Conservation (phyloP, 2,329 filamentous ascomycete genomes). For the Talaromyces funiculosus region DNA sequence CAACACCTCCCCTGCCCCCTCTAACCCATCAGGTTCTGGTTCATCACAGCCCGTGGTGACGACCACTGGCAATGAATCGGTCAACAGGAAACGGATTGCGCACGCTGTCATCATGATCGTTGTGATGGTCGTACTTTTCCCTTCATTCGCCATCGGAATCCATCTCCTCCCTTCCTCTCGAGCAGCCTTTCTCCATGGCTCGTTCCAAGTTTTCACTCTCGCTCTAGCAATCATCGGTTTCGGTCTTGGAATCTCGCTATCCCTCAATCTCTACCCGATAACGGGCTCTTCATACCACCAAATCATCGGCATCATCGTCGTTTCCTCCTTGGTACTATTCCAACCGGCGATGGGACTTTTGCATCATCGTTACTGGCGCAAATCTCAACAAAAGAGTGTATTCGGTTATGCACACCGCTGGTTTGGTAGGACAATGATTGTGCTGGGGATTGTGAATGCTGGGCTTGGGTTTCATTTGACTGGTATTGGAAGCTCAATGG, state of each 20-base stretch:
- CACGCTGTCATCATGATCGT: slow-evolving; percentile 37
- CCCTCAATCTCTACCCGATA: slow-evolving; percentile 33
- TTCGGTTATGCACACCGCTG: slow-evolving; percentile 51
- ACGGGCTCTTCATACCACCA: slow-evolving; percentile 38
- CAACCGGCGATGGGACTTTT: slow-evolving; percentile 49
- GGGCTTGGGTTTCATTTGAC: slow-evolving; percentile 49
- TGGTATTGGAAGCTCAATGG: slow-evolving; percentile 31
- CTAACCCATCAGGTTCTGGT: background rate
- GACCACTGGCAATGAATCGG: background rate
- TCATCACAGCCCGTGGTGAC: background rate
- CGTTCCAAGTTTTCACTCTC: slow-evolving; percentile 46
- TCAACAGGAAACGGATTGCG: slow-evolving; percentile 18
- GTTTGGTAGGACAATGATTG: slow-evolving; percentile 48
- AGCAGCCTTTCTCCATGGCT: slow-evolving; percentile 40
- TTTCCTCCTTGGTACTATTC: slow-evolving; percentile 50
- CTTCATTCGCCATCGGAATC: slow-evolving; percentile 28
- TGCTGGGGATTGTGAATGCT: slow-evolving; percentile 53
- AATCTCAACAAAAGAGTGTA: slow-evolving; percentile 39
- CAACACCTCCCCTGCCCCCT: background rate
- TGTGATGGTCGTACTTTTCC: slow-evolving; percentile 39
- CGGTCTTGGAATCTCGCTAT: slow-evolving; percentile 49
- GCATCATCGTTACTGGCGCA: slow-evolving; percentile 49
- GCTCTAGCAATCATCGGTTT: slow-evolving; percentile 45
- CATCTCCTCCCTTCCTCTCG: slow-evolving; percentile 35
- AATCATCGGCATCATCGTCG: slow-evolving; percentile 50